Percentiles rank a stretch among this genome's conserved stretches.
Evolutionary conservation across 805 yeast species (phyloP).

Genomic region (Komagataella kurtzmanii): DNA sequence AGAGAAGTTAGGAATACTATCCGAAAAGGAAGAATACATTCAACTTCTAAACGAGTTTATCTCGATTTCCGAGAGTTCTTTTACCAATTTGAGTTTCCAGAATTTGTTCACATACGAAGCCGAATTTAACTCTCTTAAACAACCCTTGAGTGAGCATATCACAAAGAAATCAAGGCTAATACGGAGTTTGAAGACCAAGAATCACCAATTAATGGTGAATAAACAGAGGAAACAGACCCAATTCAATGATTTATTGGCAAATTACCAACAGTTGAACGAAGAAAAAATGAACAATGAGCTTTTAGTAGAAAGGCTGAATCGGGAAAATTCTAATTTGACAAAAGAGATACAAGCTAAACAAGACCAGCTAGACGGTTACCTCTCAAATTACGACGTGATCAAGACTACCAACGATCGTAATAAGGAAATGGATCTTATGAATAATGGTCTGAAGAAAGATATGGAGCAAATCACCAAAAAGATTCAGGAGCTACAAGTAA

Average conservation of each 20-base stretch:
- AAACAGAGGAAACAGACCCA: constrained; percentile 5
- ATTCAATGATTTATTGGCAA: constrained; percentile 16
- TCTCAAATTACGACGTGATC: constrained; percentile 19
- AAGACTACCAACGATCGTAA: constrained; percentile 17
- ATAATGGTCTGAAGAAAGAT: constrained; percentile 13
- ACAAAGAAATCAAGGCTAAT: neutral
- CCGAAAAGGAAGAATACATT: neutral
- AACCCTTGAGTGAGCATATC: neutral
- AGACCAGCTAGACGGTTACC: constrained; percentile 9
- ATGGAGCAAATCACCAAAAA: constrained; percentile 12
- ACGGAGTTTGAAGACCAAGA: neutral
- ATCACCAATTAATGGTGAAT: constrained; percentile 4
- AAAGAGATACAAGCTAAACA: constrained; percentile 5
- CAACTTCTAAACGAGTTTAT: neutral
- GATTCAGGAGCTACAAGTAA: constrained; percentile 6
- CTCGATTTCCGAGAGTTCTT: neutral
- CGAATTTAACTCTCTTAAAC: neutral
- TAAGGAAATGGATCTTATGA: constrained; percentile 13
- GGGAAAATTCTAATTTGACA: constrained; percentile 9
- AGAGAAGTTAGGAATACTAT: neutral
- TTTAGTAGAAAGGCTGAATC: constrained; percentile 8
- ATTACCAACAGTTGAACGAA: constrained; percentile 19
- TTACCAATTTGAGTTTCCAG: neutral
- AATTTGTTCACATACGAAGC: neutral
- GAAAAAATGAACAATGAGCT: constrained; percentile 16